Evolutionary conservation across 228 moss, liverwort and hornwort genomes (phyloP).

Genomic region (Sphagnum fallax): DNA sequence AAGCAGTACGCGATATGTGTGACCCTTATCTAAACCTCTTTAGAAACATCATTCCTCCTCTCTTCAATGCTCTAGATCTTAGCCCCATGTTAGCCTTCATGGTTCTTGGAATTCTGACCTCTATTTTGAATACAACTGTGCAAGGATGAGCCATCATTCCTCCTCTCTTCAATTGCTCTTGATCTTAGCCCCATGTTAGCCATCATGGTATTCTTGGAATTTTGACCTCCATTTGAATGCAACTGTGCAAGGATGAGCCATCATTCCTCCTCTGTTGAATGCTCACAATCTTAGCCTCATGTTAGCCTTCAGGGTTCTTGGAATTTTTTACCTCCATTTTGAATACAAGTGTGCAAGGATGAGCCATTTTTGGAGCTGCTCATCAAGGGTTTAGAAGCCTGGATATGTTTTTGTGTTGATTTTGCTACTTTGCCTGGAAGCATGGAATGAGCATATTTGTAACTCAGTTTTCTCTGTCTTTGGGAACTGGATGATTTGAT

Average conservation of each 20-base stretch:
- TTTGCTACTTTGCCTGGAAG: too few relatives aligned
- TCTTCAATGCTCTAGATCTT: conserved; percentile 94
- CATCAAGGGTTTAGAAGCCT: too few relatives aligned
- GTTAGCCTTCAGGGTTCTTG: conserved; percentile 89
- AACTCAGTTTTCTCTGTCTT: too few relatives aligned
- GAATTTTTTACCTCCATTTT: conserved; percentile 89
- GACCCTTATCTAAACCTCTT: conserved; percentile 98
- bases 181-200: conserved; percentile 98
- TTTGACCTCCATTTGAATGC: conserved; percentile 96
- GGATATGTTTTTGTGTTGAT: too few relatives aligned
- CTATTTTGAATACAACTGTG: conserved; percentile 93
- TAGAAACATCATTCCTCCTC: conserved; percentile 92
- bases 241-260: conserved; percentile 60
- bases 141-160: conserved; percentile 73
- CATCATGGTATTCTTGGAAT: conserved; percentile 86
- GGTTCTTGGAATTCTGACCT: conserved; percentile 91
- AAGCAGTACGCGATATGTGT: conserved; percentile 99
- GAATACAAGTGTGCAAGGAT: conserved; percentile 86
- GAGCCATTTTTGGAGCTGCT: conserved; percentile 12
- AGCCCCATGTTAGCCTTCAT: conserved; percentile 98
- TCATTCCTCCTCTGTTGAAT: conserved; percentile 95
- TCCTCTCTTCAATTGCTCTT: conserved; percentile 89
- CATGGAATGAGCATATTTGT: too few relatives aligned
- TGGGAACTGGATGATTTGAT: too few relatives aligned
- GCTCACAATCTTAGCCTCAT: conserved; percentile 95